These are phyloP conservation scores for Cymbomonas tetramitiformis DNA, from an alignment of 139 green algal species.

Conservation along the genomic window DNA sequence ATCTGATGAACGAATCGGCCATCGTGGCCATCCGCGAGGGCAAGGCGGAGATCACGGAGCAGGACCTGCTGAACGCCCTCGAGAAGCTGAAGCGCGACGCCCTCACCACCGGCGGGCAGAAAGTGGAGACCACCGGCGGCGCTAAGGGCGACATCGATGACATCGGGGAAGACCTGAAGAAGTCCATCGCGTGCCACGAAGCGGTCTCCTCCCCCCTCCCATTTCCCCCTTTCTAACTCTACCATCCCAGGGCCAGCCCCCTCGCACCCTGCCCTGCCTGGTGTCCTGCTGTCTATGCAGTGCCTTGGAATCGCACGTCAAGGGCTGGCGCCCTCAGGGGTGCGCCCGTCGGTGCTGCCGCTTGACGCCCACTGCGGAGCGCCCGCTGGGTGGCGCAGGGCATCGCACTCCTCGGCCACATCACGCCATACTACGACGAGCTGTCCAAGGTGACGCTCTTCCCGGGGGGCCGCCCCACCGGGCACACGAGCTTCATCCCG, in stretches of 20 bases:
- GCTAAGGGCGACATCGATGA: conserved; percentile 2
- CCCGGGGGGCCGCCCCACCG: not conserved
- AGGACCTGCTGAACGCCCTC: conserved; percentile 70
- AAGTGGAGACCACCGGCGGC: not conserved
- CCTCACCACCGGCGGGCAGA: conserved; percentile 4
- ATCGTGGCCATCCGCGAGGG: conserved; percentile 35
- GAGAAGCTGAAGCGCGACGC: conserved; percentile 64
- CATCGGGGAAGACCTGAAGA: not conserved
- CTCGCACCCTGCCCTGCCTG: too few species aligned
- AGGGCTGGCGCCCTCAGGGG: conserved; percentile 45
- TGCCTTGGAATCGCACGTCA: not conserved
- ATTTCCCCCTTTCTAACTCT: too few species aligned
- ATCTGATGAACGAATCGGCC: not conserved
- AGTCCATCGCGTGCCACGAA: too few species aligned
- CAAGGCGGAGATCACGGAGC: conserved; percentile 46
- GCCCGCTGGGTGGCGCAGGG: not conserved
- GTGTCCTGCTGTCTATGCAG: too few species aligned
- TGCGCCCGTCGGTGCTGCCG: conserved; percentile 62
- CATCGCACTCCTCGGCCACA: not conserved
- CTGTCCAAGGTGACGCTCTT: conserved; percentile 4
- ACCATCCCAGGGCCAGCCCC: too few species aligned
- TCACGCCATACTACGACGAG: conserved; percentile 1
- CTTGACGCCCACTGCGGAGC: conserved; percentile 9
- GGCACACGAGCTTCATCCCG: not conserved
- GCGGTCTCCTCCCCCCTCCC: too few species aligned